Evolutionary conservation across 331 rosid species (phyloP), one percentile per base, ranked within the genome.

Genomic region (Quercus phellos): DNA sequence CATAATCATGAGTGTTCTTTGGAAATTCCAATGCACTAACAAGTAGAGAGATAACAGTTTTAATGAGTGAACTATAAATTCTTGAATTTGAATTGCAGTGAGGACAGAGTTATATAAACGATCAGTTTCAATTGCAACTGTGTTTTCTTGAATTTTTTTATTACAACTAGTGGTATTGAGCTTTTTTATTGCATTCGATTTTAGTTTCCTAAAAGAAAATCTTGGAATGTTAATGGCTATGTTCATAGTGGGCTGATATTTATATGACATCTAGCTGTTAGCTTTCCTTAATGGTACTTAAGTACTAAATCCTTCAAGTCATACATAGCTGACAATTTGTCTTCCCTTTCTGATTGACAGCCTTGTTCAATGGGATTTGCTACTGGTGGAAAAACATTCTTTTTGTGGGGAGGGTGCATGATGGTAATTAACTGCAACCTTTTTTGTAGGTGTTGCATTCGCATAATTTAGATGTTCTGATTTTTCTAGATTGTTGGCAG

Each of bases 341-440:
- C 78, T 29, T 55, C 75, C 38, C 14, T 34, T 72, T 76, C 78
- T 32, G 38, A 63, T 77, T 56, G 17, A 74, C 92, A 95, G 99
- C 99, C 99, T 77, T 95, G 99, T 85, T 95, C 99, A 51, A 95
- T 93, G 98, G 99, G 99, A 68, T 95, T 95, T 85, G 99, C 99
- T 72, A 95, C 99, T 70, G 99, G 99, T 79, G 99, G 99, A 76
- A 90, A 81, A 87, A 95, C 99, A 69, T 95, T 95, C 85, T 95
- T 95, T 83, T 85, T 95, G 18, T 95, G 99, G 99, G 99, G 99
- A 90, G 99, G 99, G 58, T 95, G 99, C 96, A 95, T 95, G 99
- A 95, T 95, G 99, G 99, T 83, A 87, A 90, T 93, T 91, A 80
- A 55, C 80, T 83, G 73, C 83, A 30, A 24, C 74, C 74, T 21